phyloP scores from a whole-genome alignment of 2,329 filamentous ascomycete species.

The Stemphylium lycopersici region DNA sequence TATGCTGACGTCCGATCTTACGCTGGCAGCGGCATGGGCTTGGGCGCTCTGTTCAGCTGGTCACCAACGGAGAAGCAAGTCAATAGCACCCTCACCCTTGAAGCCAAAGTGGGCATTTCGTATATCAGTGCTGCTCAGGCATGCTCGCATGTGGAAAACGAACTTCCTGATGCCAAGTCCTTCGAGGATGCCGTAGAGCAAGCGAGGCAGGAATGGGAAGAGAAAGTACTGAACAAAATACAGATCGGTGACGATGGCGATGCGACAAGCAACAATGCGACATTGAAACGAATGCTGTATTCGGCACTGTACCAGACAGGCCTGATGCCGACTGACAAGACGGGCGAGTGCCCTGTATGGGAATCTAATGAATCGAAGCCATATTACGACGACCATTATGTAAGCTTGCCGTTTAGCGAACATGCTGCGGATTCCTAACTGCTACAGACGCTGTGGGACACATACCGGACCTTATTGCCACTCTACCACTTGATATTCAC shows the following conservation, averaged over 20 bases:
- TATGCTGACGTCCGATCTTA: conserved; percentile 6
- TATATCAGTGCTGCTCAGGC: conserved; percentile 58
- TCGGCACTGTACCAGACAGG: conserved; percentile 41
- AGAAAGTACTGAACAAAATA: conserved; percentile 61
- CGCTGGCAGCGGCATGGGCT: conserved; percentile 39
- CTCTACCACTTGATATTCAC: conserved; percentile 26
- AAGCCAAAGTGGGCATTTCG: conserved; percentile 57
- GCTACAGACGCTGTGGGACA: conserved; percentile 19
- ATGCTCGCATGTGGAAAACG: conserved; percentile 67
- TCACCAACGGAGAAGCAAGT: conserved; percentile 24
- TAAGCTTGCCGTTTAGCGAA: not conserved
- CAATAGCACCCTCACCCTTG: conserved; percentile 38
- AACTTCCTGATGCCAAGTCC: conserved; percentile 60
- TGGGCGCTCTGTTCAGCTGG: conserved; percentile 57
- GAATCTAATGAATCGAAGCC: conserved; percentile 32
- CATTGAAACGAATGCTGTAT: conserved; percentile 42
- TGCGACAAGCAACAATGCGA: conserved; percentile 6
- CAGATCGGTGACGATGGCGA: conserved; percentile 6
- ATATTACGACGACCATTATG: conserved; percentile 46
- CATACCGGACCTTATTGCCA: conserved; percentile 16
- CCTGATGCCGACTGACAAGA: conserved; percentile 47
- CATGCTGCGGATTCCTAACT: not conserved
- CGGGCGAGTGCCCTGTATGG: conserved; percentile 36
- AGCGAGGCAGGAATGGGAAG: conserved; percentile 49
- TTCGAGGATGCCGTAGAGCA: conserved; percentile 45